phyloP scores from a whole-genome alignment of 148 eudicot genomes.

The Vaccinium vitisidaea region DNA sequence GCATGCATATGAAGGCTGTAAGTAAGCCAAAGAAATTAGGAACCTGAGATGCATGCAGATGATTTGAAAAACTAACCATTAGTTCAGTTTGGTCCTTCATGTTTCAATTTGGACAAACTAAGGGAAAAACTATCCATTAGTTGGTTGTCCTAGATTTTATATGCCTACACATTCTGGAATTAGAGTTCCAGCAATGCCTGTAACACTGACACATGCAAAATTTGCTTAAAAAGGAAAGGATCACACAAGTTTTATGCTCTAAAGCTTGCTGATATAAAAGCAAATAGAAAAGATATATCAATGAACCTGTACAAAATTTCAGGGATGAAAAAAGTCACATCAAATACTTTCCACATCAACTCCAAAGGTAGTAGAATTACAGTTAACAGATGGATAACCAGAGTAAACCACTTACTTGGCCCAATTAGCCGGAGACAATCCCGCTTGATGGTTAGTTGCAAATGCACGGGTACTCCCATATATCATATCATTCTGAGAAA shows the following conservation, averaged over 20 bases:
- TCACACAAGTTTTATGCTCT: not conserved
- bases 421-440: slow-evolving; percentile 53
- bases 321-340: not conserved
- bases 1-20: not conserved
- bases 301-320: not conserved
- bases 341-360: slow-evolving; percentile 3
- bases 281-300: not conserved
- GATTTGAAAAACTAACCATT: not conserved
- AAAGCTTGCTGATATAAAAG: not conserved
- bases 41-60: not conserved
- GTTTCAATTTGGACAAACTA: no score
- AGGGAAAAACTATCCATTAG: no score
- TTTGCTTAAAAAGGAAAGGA: not conserved
- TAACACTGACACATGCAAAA: not conserved
- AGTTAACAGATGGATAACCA: not conserved
- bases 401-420: slow-evolving; percentile 62
- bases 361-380: not conserved
- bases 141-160: not conserved
- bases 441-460: slow-evolving; percentile 45
- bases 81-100: no score
- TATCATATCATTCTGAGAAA: slow-evolving; percentile 38
- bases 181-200: not conserved
- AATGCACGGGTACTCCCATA: slow-evolving; percentile 50
- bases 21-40: not conserved
- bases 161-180: not conserved